Conservation (phyloP, 176 grass and related monocot genomes). For the Hyparrhenia diplandra region DNA sequence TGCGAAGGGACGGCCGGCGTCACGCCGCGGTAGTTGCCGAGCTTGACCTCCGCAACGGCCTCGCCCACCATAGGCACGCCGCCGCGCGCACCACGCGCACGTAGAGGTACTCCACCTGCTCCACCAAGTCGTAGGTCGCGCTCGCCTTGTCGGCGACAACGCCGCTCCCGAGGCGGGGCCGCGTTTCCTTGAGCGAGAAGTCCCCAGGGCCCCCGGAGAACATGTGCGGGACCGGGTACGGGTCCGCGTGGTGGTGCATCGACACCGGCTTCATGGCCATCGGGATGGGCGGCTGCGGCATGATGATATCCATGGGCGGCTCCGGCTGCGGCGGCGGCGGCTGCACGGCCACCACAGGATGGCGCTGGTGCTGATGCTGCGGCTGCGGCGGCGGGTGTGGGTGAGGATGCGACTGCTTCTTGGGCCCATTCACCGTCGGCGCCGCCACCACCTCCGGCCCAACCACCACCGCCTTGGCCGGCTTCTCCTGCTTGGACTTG, state of each 20-base stretch:
- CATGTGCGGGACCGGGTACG: conserved; percentile 40
- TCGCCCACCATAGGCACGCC: conserved; percentile 53
- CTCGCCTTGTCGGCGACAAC: conserved; percentile 54
- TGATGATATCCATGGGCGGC: conserved; percentile 30
- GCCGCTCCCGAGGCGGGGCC: conserved; percentile 57
- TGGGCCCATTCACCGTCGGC: background rate
- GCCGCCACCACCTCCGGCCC: conserved; percentile 38
- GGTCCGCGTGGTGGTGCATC: conserved; percentile 51
- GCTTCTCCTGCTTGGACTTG: conserved; percentile 31
- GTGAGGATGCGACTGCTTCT: conserved; percentile 27
- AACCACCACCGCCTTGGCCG: conserved; percentile 25
- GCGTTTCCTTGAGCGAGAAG: conserved; percentile 80
- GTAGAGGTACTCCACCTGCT: conserved; percentile 93
- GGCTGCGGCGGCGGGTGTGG: conserved; percentile 15
- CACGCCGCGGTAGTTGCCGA: conserved; percentile 90
- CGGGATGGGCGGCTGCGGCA: conserved; percentile 10
- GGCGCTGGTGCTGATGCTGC: background rate
- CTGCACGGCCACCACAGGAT: conserved; percentile 26
- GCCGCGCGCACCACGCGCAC: conserved; percentile 77
- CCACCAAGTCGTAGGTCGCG: conserved; percentile 84
- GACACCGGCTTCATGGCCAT: conserved; percentile 30
- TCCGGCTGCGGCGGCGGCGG: conserved; percentile 29
- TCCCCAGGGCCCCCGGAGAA: conserved; percentile 45
- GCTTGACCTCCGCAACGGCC: conserved; percentile 80
- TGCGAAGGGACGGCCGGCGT: conserved; percentile 36